Conservation (phyloP, 1,284 basidiomycete genomes). For the Gymnopus androsaceus region DNA sequence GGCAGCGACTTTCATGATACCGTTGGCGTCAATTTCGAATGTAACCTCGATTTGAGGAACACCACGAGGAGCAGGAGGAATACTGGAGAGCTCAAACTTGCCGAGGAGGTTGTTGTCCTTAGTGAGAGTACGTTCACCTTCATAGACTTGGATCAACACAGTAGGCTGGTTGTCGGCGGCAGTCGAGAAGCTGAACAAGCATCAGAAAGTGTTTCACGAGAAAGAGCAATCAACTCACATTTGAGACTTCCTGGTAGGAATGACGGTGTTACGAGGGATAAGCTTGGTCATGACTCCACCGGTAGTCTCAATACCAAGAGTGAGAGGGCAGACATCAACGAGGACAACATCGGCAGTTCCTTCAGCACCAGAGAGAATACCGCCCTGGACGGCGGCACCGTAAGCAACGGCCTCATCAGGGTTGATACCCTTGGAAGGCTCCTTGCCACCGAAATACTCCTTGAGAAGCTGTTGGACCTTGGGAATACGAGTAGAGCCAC, state of each 20-base stretch:
- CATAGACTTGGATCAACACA: slow-evolving; percentile 89
- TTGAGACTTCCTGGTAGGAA: slow-evolving; percentile 97
- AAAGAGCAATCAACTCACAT: slow-evolving; percentile 56
- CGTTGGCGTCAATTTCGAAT: slow-evolving; percentile 93
- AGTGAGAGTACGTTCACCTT: slow-evolving; percentile 93
- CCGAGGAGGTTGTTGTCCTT: slow-evolving; percentile 98
- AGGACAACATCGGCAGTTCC: slow-evolving; percentile 86
- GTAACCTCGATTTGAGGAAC: slow-evolving; percentile 94
- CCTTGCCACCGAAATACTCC: slow-evolving; percentile 90
- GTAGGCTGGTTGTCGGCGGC: slow-evolving; percentile 94
- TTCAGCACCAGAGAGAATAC: slow-evolving; percentile 90
- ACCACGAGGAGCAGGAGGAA: slow-evolving; percentile 94
- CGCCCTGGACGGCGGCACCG: slow-evolving; percentile 97
- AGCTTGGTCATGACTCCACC: slow-evolving; percentile 99
- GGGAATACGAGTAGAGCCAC: slow-evolving; percentile 98
- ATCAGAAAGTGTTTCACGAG: slow-evolving; percentile 8
- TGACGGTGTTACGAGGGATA: slow-evolving; percentile 95
- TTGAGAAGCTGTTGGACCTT: slow-evolving; percentile 97
- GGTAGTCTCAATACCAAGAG: slow-evolving; percentile 97
- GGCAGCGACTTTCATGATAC: slow-evolving; percentile 88
- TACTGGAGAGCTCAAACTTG: slow-evolving; percentile 92
- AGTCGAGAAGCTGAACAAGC: slow-evolving; percentile 86
- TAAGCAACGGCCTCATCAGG: slow-evolving; percentile 96
- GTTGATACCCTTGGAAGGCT: slow-evolving; percentile 92
- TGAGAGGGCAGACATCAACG: slow-evolving; percentile 94